Base-by-base conservation (phyloP, 805 yeast species). In the Myxozyma neglecta region DNA sequence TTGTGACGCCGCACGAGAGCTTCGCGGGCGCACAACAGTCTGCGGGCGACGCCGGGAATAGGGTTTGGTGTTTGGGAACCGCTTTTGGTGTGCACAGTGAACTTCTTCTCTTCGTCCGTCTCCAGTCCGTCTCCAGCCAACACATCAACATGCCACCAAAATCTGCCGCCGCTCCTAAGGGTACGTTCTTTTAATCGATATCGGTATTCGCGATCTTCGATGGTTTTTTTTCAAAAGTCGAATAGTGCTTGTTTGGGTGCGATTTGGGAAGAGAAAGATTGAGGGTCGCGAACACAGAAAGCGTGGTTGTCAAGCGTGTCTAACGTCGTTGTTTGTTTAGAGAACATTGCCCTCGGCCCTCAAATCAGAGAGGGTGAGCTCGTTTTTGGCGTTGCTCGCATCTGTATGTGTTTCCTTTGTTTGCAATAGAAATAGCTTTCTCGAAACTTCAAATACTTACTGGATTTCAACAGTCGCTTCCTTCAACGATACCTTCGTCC, bases 311-410 rank as follows among this genome's bases (percentile, higher is more conserved):
- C 4, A 5, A 24, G 29, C 29, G 29, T 40, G 46, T 29, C 57
- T 53, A 44, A 44, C 50, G 5, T 53, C n/a, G 16, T 16, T 53
- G 40, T 53, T 53, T 35, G 14, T 32, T 20, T 40, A 74, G 77
- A 76, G 71, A 77, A 77, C 82, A 77, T 77, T 69, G 73, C 78
- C 68, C 78, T 86, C 79, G 90, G 90, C 77, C 89, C 89, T 78
- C 93, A 88, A 83, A 86, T 90, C 82, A 90, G 92, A 82, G 97
- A 90, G 81, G 91, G 94, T 78, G 90, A 96, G 86, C 97, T 90
- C 84, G 97, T 92, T 79, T 94, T 94, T 80, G 99, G 99, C 87
- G 99, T 94, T 84, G 99, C 99, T 79, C 96, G 97, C 85, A 94
- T 94, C 87, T 94, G 69, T 66, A 65, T 40, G 69, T 66, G 35